phyloP scores from a whole-genome alignment of 2,329 filamentous ascomycete genomes.

The Xylaria digitata region DNA sequence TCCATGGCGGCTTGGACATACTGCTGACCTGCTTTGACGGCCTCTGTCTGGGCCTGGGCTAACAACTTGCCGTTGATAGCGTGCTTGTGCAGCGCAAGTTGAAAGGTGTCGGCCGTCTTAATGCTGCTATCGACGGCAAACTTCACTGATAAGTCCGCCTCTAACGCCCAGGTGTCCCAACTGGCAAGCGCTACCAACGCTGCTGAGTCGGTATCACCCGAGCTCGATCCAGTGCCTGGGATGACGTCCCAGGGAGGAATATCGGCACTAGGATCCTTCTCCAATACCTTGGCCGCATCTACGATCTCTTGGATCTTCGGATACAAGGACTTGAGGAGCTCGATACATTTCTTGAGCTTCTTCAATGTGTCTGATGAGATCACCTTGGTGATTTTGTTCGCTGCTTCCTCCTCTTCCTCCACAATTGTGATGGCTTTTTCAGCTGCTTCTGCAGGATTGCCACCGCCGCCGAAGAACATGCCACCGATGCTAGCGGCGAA shows the following conservation, averaged over 20 bases:
- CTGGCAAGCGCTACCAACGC: neutral
- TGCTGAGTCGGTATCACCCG: neutral
- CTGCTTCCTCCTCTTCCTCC: neutral
- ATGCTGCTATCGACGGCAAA: neutral
- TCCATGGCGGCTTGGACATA: conserved; percentile 12
- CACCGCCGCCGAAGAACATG: too few species aligned
- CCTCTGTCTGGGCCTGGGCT: conserved; percentile 6
- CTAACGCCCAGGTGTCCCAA: conserved; percentile 4
- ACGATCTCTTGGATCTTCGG: neutral
- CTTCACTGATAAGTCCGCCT: neutral
- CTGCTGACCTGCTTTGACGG: conserved; percentile 10
- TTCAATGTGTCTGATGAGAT: neutral
- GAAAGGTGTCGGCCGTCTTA: neutral
- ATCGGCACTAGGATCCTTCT: neutral
- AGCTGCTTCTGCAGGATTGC: too few species aligned
- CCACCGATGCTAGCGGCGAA: too few species aligned
- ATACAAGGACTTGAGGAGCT: neutral
- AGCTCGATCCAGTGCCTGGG: neutral
- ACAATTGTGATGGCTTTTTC: too few species aligned
- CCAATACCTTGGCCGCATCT: neutral
- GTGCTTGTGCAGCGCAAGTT: neutral
- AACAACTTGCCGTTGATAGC: neutral
- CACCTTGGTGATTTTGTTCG: neutral
- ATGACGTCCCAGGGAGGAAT: neutral
- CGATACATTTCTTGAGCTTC: neutral